Base-by-base conservation (phyloP, 345 rosid genomes). In the Lenwebbia sp. region DNA sequence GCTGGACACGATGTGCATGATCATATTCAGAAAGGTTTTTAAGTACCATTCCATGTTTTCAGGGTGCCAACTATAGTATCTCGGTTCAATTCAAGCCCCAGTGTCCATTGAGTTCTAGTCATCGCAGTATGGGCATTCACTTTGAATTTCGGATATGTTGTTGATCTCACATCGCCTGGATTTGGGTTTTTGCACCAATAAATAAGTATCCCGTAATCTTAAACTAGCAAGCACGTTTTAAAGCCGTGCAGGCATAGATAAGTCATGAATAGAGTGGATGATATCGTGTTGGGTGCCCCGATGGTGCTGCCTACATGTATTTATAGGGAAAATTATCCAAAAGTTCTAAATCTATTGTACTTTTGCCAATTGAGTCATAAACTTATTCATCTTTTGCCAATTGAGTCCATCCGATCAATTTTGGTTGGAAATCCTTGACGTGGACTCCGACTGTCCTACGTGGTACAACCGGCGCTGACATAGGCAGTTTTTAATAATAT, bases 191-290 rank as follows among this genome's bases (percentile, higher is more conserved):
- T 19, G 25, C 7, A 13, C 78, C 25, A 22, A 1, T 70, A 37
- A 13, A 70, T 37, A 37, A 0, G 47, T 19, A 23, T 70, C 81
- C 19, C 6, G 23, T 19, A 37, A 70, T 70, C 47, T 10, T 22
- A 70, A 70, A 70, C 13, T 37, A 37, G 76, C 25, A 65, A 33
- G 25, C 44, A 2, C 13, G 47, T 37, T 17, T 70, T 17, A 19
- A 12, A 19, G 13, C 44, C 2, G 44, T 33, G 76, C 12, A 19
- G 44, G 78, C 40, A 22, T 1, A 4, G 11, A 10, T 37, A 37
- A 23, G 26, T 7, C 13, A 6, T 6, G 26, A 70, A 0, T 1
- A 37, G 40, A 33, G 1, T 22, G 25, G 23, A 37, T 13, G 10
- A 37, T 37, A 37, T 37, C 0, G 13, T 37, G 47, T 22, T 21